These are phyloP conservation scores for Nicotiana undulata DNA, from an alignment of 257 asterid genomes.

Conservation along the genomic window DNA sequence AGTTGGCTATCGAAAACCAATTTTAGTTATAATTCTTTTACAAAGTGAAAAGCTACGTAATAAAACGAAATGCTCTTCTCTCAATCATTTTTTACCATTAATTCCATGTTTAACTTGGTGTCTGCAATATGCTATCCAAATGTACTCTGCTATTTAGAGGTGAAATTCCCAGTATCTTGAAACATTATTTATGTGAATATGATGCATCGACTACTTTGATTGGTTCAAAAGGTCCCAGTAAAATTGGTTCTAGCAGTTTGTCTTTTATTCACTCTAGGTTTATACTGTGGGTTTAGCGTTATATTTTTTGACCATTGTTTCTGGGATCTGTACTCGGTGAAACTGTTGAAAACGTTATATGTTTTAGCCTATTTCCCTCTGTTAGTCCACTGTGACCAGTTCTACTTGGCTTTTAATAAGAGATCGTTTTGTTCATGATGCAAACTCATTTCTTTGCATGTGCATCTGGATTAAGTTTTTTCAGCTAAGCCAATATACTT, in stretches of 20 bases:
- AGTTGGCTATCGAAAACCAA: background rate
- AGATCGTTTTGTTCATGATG: background rate
- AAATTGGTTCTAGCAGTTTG: background rate
- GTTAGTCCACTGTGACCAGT: background rate
- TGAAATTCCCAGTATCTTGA: background rate
- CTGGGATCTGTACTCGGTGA: background rate
- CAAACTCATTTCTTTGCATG: background rate
- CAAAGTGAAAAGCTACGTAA: background rate
- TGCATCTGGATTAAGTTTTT: background rate
- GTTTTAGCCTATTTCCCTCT: background rate
- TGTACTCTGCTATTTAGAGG: background rate
- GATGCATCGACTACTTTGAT: background rate
- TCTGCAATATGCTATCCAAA: background rate
- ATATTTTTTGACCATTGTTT: background rate
- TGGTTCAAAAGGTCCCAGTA: background rate
- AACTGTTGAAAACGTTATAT: background rate
- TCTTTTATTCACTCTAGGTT: background rate
- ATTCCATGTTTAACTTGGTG: background rate
- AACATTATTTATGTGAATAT: background rate
- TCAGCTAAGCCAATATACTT: background rate
- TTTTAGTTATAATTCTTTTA: background rate
- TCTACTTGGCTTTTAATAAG: background rate
- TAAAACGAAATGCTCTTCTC: background rate
- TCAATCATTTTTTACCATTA: background rate
- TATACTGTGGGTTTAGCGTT: background rate